phyloP scores from a whole-genome alignment of 306 rosid genomes.

The Myrica gale region DNA sequence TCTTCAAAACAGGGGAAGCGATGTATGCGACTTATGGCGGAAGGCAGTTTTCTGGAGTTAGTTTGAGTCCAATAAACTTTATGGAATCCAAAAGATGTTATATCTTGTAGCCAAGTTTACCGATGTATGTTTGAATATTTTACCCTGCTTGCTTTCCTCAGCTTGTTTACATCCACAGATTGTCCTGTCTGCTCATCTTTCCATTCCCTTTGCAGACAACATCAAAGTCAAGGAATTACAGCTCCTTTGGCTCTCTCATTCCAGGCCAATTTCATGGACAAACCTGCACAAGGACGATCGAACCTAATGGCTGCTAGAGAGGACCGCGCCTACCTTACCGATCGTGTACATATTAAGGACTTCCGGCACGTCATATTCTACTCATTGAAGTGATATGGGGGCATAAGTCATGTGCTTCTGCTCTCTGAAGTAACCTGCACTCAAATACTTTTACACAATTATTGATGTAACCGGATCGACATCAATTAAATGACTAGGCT shows the following conservation, averaged over 20 bases:
- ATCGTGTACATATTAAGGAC: background rate
- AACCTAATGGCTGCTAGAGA: slow-evolving; percentile 33
- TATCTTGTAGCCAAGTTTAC: background rate
- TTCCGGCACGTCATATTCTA: slow-evolving; percentile 26
- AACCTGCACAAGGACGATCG: slow-evolving; percentile 26
- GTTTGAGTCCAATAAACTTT: slow-evolving; percentile 24
- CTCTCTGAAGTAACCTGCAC: slow-evolving; percentile 11
- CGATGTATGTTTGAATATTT: slow-evolving; percentile 36
- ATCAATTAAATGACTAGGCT: slow-evolving; percentile 18
- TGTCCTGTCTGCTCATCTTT: slow-evolving; percentile 43
- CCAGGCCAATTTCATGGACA: slow-evolving; percentile 35
- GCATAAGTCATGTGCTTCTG: slow-evolving; percentile 15
- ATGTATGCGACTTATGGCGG: background rate
- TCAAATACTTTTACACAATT: background rate
- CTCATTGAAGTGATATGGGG: background rate
- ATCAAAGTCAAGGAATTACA: slow-evolving; percentile 42
- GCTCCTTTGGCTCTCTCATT: slow-evolving; percentile 38
- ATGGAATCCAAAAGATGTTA: background rate
- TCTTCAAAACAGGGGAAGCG: no score
- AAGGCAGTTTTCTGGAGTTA: background rate
- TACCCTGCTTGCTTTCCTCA: slow-evolving; percentile 24
- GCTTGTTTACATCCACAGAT: slow-evolving; percentile 33
- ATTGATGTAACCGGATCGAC: slow-evolving; percentile 8
- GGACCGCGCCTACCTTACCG: slow-evolving; percentile 27
- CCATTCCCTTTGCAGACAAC: slow-evolving; percentile 47